phyloP scores from a whole-genome alignment of 2,329 filamentous ascomycete genomes.

The Clarireedia homoeocarpa region DNA sequence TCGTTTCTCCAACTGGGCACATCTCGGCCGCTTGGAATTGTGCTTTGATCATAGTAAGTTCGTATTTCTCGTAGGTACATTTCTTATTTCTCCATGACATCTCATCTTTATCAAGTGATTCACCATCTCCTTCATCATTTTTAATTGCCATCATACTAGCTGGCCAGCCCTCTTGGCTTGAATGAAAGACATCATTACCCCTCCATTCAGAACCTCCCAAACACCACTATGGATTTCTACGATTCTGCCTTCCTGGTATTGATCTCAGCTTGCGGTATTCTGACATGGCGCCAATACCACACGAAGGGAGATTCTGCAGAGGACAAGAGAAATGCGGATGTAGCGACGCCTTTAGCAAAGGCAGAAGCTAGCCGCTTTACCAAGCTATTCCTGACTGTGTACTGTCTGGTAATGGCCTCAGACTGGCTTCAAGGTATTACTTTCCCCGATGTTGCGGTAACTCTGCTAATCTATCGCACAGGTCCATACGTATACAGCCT shows the following conservation, averaged over 20 bases:
- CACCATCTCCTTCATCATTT: not conserved
- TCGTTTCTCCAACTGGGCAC: not conserved
- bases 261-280: constrained; percentile 20
- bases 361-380: constrained; percentile 23
- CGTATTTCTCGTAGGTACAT: no score
- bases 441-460: constrained; percentile 10
- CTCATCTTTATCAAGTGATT: not conserved
- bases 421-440: constrained; percentile 44
- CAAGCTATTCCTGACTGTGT: constrained; percentile 35
- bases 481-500: constrained; percentile 29
- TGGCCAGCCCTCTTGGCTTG: no score
- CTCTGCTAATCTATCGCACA: constrained; percentile 27
- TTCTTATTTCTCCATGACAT: not conserved
- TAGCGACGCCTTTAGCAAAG: constrained; percentile 20
- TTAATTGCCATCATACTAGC: not conserved
- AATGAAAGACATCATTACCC: no score
- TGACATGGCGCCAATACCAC: constrained; percentile 25
- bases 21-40: constrained; percentile 12
- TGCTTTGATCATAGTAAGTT: not conserved
- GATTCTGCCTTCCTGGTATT: constrained; percentile 21
- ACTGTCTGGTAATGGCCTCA: constrained; percentile 41
- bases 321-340: constrained; percentile 12
- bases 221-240: constrained; percentile 22
- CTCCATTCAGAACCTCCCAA: not conserved
- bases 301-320: constrained; percentile 14